These are phyloP conservation scores for Smittium culicis DNA, from an alignment of 371 early-diverging fungal genomes.

Conservation along the genomic window DNA sequence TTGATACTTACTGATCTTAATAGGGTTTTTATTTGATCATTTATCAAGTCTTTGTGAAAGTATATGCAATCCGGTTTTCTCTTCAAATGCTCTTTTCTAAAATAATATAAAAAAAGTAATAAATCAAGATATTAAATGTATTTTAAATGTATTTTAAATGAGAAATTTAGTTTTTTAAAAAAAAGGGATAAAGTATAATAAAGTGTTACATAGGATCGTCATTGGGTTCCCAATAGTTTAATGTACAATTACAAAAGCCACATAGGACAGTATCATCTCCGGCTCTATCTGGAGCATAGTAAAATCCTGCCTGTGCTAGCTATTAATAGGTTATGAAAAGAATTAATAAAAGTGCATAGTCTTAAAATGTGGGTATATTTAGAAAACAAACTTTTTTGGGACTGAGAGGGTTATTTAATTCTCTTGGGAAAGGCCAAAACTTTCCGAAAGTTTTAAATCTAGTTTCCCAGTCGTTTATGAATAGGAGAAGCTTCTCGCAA, in stretches of 20 bases:
- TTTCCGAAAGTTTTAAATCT: constrained; percentile 25
- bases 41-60: background rate
- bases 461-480: constrained; percentile 14
- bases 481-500: constrained; percentile 8
- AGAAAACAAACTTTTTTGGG: constrained; percentile 18
- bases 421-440: constrained; percentile 30
- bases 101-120: background rate
- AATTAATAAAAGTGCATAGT: constrained; percentile 8
- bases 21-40: background rate
- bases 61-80: background rate
- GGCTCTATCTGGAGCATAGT: constrained; percentile 27
- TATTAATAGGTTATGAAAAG: constrained; percentile 11
- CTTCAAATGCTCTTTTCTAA: background rate
- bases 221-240: constrained; percentile 34
- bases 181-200: background rate
- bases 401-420: constrained; percentile 21
- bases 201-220: constrained; percentile 26
- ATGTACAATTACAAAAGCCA: constrained; percentile 29
- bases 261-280: constrained; percentile 33
- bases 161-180: background rate
- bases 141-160: no score
- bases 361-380: background rate
- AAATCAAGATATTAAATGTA: no score
- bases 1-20: background rate
- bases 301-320: constrained; percentile 35